phyloP scores from a whole-genome alignment of 179 eudicot species.

The Pouteria campechiana region DNA sequence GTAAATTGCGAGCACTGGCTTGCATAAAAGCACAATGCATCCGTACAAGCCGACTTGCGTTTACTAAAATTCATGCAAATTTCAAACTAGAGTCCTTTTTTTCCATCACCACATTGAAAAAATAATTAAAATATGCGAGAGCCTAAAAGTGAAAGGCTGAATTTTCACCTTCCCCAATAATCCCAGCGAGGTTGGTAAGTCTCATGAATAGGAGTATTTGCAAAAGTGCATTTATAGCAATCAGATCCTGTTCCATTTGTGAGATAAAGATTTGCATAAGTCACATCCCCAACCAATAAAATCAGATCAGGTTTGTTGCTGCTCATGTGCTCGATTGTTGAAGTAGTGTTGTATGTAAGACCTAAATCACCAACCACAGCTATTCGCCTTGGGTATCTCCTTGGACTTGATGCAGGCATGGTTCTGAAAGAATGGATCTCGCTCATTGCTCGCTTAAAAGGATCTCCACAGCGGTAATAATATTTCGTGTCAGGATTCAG shows the following conservation, averaged over 20 bases:
- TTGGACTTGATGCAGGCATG: conserved; percentile 65
- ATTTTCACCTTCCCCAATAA: conserved; percentile 84
- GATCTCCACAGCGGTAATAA: conserved; percentile 87
- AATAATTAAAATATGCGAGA: no score
- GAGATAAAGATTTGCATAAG: conserved; percentile 83
- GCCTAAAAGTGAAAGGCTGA: background rate
- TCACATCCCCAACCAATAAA: conserved; percentile 75
- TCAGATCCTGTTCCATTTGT: conserved; percentile 91
- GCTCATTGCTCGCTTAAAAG: conserved; percentile 60
- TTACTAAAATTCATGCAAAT: no score
- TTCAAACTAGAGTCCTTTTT: no score
- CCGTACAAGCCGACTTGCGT: no score
- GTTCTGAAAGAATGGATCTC: conserved; percentile 52
- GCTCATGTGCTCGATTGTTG: conserved; percentile 57
- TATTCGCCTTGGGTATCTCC: conserved; percentile 49
- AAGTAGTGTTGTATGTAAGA: conserved; percentile 74
- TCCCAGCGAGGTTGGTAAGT: conserved; percentile 99
- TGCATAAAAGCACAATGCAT: no score
- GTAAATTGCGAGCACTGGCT: no score
- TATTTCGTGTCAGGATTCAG: conserved; percentile 58
- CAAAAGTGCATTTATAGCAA: conserved; percentile 81
- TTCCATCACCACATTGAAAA: no score
- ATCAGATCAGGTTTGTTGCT: conserved; percentile 77
- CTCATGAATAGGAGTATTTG: conserved; percentile 83
- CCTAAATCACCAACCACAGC: conserved; percentile 88